A percentile compares a stretch with the other conserved stretches of the same genome.
These are phyloP conservation scores for Leptographium wingfieldii DNA, from an alignment of 2,329 filamentous ascomycete genomes.

Conservation along the genomic window DNA sequence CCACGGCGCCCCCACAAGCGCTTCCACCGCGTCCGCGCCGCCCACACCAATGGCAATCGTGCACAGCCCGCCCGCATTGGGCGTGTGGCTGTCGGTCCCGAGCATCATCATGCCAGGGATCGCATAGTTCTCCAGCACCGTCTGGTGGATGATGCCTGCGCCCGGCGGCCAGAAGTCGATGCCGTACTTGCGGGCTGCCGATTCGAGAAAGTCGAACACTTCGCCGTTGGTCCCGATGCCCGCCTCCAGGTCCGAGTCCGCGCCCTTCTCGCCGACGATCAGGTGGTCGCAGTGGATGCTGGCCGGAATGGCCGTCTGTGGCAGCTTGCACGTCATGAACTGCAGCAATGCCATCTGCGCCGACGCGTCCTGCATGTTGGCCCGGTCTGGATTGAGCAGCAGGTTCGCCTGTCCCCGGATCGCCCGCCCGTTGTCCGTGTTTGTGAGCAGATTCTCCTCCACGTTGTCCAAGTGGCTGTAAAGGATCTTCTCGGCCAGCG, in stretches of 20 bases:
- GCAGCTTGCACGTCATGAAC: slow-evolving; percentile 94
- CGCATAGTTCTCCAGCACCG: slow-evolving; percentile 93
- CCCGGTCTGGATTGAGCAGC: slow-evolving; percentile 92
- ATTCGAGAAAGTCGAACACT: slow-evolving; percentile 95
- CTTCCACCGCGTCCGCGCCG: slow-evolving; percentile 93
- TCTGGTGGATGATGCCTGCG: slow-evolving; percentile 94
- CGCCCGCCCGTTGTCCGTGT: slow-evolving; percentile 70
- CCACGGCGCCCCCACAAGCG: slow-evolving; percentile 91
- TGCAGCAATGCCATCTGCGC: slow-evolving; percentile 97
- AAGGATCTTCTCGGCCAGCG: slow-evolving; percentile 93
- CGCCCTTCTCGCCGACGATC: slow-evolving; percentile 90
- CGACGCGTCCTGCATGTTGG: slow-evolving; percentile 98
- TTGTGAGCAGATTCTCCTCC: slow-evolving; percentile 73
- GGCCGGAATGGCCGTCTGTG: slow-evolving; percentile 80
- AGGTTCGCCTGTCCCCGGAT: slow-evolving; percentile 84
- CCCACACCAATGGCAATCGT: slow-evolving; percentile 95
- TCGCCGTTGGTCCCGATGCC: slow-evolving; percentile 90
- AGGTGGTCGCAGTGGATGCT: slow-evolving; percentile 99
- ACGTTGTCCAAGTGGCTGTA: slow-evolving; percentile 88
- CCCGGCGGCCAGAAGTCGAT: slow-evolving; percentile 95
- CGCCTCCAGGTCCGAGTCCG: slow-evolving; percentile 68
- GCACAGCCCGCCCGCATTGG: slow-evolving; percentile 88
- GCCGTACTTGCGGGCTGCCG: slow-evolving; percentile 77
- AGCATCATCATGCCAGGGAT: slow-evolving; percentile 98
- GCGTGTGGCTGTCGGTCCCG: slow-evolving; percentile 93